Base-by-base conservation (phyloP, 1,284 basidiomycete genomes). In the Irpex lacteus region DNA sequence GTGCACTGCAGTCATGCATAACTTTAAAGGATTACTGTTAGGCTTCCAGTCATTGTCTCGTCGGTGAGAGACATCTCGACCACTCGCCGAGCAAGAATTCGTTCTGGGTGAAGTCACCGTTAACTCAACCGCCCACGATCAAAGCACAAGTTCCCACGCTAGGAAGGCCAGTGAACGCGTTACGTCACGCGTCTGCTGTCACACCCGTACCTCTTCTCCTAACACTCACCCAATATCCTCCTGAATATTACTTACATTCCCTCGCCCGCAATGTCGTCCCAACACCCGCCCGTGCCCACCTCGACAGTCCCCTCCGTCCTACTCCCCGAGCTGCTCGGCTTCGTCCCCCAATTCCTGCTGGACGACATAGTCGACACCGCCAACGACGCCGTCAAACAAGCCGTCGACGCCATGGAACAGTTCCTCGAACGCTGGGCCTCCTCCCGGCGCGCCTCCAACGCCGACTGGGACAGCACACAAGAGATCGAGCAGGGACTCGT, bases 401-500 rank as follows among this genome's bases (percentile, higher is more conserved):
- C 87, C 6, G 85, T 91, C 36, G 88, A 91, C 65, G 90, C 87
- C 53, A 84, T 91, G 79, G 89, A 92, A 70, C 84, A 83, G 65
- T 90, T 91, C 68, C 80, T 92, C 34, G 79, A 84, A 60, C 84
- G 85, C 54, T 91, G 90, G 87, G 87, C 85, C 4, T 83, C 85
- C 38, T 82, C 83, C 44, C 85, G 88, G 58, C 72, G 73, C 52
- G 75, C 80, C 58, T 75, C 79, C 64, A 69, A 74, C 40, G 73
- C 74, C 18, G 80, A 83, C 21, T 85, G 83, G 78, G 86, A 88
- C 64, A 82, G 81, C 66, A 87, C 81, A 6, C 84, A 88, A 64
- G 90, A 92, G 65, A 80, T 90, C 36, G 90, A 90, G 67, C 86
- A 88, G 72, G 89, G 89, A 4, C 76, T 92, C 1, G 89, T 91